Evolutionary conservation across 1,139 yeast genomes (phyloP).

Genomic region (Magnusiomyces paraingens): DNA sequence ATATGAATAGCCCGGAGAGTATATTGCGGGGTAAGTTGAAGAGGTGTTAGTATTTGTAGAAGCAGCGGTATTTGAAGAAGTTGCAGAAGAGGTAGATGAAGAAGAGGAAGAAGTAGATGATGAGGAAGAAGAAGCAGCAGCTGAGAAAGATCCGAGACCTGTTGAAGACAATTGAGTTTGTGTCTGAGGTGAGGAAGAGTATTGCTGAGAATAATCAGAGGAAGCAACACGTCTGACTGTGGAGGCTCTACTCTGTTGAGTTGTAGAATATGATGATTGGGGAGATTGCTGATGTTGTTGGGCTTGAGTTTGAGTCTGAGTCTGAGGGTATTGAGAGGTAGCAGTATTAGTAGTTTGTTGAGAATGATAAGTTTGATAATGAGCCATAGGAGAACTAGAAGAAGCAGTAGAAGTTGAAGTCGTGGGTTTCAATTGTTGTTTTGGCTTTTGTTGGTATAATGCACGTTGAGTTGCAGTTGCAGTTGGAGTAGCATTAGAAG

Average conservation of each 20-base stretch:
- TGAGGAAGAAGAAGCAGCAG: background rate
- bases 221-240: background rate
- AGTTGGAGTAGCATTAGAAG: no score
- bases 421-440: no score
- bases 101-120: background rate
- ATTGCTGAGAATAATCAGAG: background rate
- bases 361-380: no score
- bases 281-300: constrained; percentile 3
- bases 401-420: no score
- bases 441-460: no score
- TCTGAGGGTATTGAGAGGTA: background rate
- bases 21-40: background rate
- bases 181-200: background rate
- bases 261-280: background rate
- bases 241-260: background rate
- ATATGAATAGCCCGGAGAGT: background rate
- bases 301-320: constrained; percentile 1
- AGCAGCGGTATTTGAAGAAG: background rate
- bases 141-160: background rate
- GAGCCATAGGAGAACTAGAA: no score
- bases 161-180: background rate
- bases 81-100: background rate
- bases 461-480: no score
- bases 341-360: no score
- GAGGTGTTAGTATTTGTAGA: background rate